Percentiles rank a stretch among this genome's conserved stretches.
Conservation (phyloP, 2,329 filamentous ascomycete species). For the Pseudopyricularia cyperi region DNA sequence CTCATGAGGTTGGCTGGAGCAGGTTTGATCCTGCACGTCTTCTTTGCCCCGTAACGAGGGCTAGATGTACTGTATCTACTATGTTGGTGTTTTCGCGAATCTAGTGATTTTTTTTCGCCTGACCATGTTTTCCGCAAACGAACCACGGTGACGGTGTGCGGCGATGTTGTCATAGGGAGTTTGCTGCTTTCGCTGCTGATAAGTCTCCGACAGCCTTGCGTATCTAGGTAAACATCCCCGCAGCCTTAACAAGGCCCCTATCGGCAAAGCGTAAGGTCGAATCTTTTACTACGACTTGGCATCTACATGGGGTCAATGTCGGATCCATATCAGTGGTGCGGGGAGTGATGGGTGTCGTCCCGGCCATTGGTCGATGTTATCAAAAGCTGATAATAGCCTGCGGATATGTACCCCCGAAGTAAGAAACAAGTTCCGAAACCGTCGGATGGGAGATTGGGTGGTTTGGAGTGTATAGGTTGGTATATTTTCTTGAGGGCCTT, state of each 20-base stretch:
- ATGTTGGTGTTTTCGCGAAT: background rate
- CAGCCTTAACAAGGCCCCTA: background rate
- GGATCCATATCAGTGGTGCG: background rate
- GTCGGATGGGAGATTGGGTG: too few species aligned
- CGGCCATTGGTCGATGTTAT: background rate
- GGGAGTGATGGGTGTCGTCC: background rate
- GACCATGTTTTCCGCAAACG: background rate
- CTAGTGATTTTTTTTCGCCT: background rate
- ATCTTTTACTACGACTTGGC: too few species aligned
- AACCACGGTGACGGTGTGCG: background rate
- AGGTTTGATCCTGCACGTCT: background rate
- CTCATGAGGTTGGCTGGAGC: background rate
- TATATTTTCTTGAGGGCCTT: background rate
- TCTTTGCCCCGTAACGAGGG: background rate
- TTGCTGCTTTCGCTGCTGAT: background rate
- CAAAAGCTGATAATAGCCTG: background rate
- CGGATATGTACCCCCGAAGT: background rate
- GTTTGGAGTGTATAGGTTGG: too few species aligned
- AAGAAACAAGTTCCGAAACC: background rate
- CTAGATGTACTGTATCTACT: constrained; percentile 2
- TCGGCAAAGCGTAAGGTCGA: background rate
- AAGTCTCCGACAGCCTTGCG: background rate
- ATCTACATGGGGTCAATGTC: background rate
- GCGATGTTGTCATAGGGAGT: background rate
- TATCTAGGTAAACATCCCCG: background rate